phyloP scores from a whole-genome alignment of 257 asterid species.

The Datura wrightii region DNA sequence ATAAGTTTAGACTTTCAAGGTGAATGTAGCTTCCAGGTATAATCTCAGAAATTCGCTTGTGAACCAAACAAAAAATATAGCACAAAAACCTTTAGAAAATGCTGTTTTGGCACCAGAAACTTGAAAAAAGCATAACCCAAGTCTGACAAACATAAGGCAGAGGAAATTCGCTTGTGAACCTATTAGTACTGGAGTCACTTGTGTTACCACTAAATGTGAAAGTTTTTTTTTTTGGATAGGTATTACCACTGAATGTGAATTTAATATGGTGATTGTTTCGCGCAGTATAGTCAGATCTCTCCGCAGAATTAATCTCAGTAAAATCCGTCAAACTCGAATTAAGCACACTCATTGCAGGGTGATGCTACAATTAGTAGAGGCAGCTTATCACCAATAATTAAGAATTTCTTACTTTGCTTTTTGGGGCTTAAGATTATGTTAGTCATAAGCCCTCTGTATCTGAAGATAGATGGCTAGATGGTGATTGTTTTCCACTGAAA shows the following conservation, averaged over 20 bases:
- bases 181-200: background rate
- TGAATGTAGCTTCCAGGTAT: constrained; percentile 23
- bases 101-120: background rate
- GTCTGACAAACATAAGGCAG: background rate
- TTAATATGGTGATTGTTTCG: background rate
- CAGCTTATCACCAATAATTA: background rate
- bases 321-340: background rate
- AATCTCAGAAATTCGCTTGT: background rate
- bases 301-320: background rate
- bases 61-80: background rate
- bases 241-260: background rate
- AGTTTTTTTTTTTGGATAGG: background rate
- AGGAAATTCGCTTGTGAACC: background rate
- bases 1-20: constrained; percentile 25
- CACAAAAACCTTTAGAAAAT: constrained; percentile 22
- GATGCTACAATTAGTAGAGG: background rate
- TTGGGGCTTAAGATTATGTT: background rate
- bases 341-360: background rate
- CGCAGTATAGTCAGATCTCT: background rate
- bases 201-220: background rate
- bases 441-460: background rate
- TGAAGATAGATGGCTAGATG: background rate
- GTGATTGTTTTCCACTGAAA: background rate
- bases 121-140: background rate
- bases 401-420: background rate